Conservation (phyloP, 2,329 filamentous ascomycete genomes). For the Knufia petricola region DNA sequence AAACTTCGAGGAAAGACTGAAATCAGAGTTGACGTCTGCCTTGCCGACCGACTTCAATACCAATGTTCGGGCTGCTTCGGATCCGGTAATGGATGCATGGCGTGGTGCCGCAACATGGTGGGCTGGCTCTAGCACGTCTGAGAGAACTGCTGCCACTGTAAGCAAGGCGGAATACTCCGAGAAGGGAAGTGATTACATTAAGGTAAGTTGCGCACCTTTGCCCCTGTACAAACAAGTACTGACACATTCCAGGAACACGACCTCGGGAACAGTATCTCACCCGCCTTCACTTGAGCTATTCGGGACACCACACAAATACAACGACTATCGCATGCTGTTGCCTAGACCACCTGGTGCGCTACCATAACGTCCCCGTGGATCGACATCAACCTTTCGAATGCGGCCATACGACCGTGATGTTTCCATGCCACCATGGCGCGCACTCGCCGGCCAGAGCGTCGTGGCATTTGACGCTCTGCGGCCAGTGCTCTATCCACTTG, state of each 20-base stretch:
- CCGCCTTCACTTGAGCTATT: neutral
- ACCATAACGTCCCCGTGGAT: neutral
- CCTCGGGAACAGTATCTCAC: neutral
- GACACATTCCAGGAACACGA: neutral
- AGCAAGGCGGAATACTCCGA: conserved; percentile 77
- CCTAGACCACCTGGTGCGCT: neutral
- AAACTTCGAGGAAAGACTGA: conserved; percentile 75
- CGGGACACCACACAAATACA: neutral
- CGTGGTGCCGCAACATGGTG: conserved; percentile 84
- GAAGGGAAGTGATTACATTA: conserved; percentile 89
- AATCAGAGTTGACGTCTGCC: conserved; percentile 60
- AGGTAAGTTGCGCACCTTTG: conserved; percentile 42
- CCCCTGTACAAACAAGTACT: neutral
- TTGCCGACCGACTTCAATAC: conserved; percentile 61
- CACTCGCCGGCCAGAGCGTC: too few relatives aligned
- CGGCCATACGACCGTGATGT: too few relatives aligned
- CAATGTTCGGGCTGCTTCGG: conserved; percentile 60
- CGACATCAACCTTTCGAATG: too few relatives aligned
- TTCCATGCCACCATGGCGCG: too few relatives aligned
- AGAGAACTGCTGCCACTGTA: conserved; percentile 57
- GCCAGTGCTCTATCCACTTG: too few relatives aligned
- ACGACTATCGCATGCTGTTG: neutral
- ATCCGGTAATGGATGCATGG: conserved; percentile 84
- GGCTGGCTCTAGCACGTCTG: conserved; percentile 39
- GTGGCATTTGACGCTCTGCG: too few relatives aligned